Evolutionary conservation across 306 rosid species (phyloP).

Genomic region (Benincasa hispida): DNA sequence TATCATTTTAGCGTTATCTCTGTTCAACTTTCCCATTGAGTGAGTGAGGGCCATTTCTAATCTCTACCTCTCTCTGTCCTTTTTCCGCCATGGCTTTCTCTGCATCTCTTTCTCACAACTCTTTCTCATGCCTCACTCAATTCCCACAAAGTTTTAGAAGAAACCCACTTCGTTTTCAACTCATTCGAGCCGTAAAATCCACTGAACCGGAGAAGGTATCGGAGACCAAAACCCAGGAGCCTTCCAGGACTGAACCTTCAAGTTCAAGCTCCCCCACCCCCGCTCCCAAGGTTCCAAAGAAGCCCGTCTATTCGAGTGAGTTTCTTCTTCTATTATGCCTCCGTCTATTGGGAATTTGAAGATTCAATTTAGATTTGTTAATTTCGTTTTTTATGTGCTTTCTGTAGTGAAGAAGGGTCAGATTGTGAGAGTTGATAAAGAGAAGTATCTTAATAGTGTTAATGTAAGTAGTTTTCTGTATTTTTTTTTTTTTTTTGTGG

Average conservation of each 20-base stretch:
- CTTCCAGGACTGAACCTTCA: slow-evolving; percentile 50
- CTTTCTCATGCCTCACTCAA: slow-evolving; percentile 29
- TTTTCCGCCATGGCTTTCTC: slow-evolving; percentile 45
- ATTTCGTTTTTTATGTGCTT: background rate
- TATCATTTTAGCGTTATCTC: background rate
- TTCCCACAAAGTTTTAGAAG: slow-evolving; percentile 29
- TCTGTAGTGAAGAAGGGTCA: slow-evolving; percentile 98
- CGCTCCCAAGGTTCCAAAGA: slow-evolving; percentile 46
- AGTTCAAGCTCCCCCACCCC: slow-evolving; percentile 13
- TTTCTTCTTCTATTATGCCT: background rate
- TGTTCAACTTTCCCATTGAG: background rate
- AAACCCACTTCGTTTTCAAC: slow-evolving; percentile 20
- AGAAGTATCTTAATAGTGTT: slow-evolving; percentile 75
- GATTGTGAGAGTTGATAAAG: slow-evolving; percentile 92
- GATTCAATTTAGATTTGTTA: background rate
- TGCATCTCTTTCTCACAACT: slow-evolving; percentile 21
- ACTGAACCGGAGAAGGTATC: slow-evolving; percentile 32
- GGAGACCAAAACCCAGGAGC: slow-evolving; percentile 29
- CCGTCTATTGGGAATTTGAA: background rate
- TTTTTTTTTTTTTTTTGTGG: background rate
- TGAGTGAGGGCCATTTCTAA: background rate
- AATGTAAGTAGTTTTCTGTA: slow-evolving; percentile 37
- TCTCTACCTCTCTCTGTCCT: slow-evolving; percentile 4
- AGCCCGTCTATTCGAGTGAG: slow-evolving; percentile 83
- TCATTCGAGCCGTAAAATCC: slow-evolving; percentile 47